A percentile compares a stretch with the other conserved stretches of the same genome.
Evolutionary conservation across 345 rosid genomes (phyloP).

Genomic region (Sisymbrium irio): DNA sequence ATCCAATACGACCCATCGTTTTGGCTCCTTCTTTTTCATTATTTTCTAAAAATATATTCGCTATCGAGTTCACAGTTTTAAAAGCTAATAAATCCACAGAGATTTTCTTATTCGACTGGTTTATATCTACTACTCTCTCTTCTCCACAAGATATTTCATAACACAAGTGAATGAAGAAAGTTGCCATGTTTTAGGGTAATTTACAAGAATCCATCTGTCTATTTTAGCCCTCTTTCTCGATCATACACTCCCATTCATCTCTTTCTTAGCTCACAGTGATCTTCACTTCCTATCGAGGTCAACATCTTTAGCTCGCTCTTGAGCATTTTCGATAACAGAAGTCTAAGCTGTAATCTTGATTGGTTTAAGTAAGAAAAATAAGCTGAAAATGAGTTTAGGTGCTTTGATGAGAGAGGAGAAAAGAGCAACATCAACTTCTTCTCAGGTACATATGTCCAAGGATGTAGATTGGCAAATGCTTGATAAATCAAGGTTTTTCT

Average conservation of each 20-base stretch:
- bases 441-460: constrained; percentile 58
- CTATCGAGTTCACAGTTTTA: constrained; percentile 30
- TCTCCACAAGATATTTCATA: constrained; percentile 1
- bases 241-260: neutral
- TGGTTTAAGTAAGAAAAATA: neutral
- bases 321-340: neutral
- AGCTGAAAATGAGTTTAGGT: constrained; percentile 47
- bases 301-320: neutral
- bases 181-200: constrained; percentile 1
- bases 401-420: constrained; percentile 49
- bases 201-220: constrained; percentile 15
- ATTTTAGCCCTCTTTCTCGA: neutral
- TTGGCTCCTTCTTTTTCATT: constrained; percentile 16
- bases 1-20: constrained; percentile 34
- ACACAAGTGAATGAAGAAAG: neutral
- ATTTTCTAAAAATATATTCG: neutral
- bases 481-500: constrained; percentile 79
- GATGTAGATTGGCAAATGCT: constrained; percentile 92
- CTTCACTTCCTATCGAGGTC: neutral
- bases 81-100: constrained; percentile 16
- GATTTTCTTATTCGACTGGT: constrained; percentile 12
- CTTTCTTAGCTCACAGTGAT: constrained; percentile 13
- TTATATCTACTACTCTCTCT: neutral
- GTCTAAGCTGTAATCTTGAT: constrained; percentile 17
- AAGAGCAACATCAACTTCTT: constrained; percentile 35